Evolutionary conservation across 1,139 yeast species (phyloP).

Genomic region (Debaryomyces psychrophilus): DNA sequence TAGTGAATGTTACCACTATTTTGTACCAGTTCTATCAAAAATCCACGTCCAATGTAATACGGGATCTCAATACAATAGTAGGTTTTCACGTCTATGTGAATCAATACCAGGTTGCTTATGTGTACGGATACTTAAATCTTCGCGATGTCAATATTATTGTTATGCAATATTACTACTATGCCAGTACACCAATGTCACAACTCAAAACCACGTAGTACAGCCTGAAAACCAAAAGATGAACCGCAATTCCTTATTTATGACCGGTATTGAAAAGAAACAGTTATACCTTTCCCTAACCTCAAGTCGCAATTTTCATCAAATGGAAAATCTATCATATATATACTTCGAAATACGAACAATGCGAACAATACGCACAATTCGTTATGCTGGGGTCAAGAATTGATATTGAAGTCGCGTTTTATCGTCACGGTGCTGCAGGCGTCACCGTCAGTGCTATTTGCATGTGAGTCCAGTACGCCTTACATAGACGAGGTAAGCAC

Average conservation of each 20-base stretch:
- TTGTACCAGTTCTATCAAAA: too few species aligned
- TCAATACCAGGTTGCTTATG: too few species aligned
- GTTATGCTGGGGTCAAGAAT: background rate
- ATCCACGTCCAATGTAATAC: too few species aligned
- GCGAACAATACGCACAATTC: background rate
- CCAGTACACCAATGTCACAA: too few species aligned
- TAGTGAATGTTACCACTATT: background rate
- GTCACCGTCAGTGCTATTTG: background rate
- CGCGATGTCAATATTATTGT: too few species aligned
- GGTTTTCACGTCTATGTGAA: too few species aligned
- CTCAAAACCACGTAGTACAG: too few species aligned
- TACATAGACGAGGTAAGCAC: background rate
- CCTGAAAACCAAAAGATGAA: background rate
- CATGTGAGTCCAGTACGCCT: background rate
- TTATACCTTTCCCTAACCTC: background rate
- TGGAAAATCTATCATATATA: background rate
- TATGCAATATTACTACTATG: too few species aligned
- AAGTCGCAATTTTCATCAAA: background rate
- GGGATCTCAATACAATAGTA: too few species aligned
- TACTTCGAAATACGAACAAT: background rate
- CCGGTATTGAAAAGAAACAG: background rate
- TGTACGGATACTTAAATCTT: too few species aligned
- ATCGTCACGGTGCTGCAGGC: background rate
- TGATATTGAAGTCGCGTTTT: conserved; percentile 1
- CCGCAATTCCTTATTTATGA: background rate